Evolutionary conservation across 495 filamentous ascomycete species (phyloP), one percentile per base, ranked within the genome.

Genomic region (Penicillium bialowiezense): DNA sequence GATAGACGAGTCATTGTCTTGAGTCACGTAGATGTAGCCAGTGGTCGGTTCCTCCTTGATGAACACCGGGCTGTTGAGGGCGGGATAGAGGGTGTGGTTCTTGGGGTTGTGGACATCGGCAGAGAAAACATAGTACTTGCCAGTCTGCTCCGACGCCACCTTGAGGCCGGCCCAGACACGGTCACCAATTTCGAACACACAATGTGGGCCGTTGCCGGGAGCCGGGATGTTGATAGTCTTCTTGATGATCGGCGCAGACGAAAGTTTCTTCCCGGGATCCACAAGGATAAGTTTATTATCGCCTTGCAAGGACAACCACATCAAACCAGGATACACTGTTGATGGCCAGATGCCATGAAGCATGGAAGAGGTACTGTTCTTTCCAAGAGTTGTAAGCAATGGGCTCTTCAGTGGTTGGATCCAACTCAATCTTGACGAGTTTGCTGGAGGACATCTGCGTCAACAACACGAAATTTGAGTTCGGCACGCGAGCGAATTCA

Each of bases 151-250:
- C 14, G 56, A 59, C 0, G 56, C 56, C 12, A 48, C 56, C 48
- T 59, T 59, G 23, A 59, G 56, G 36, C 56, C 56, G 7, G 56
- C 56, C 56, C 56, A 59, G 47, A 59, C 51, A 43, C 56, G 56
- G 56, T 59, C 41, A 20, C 56, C 56, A 15, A 59, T 59, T 35
- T 59, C 56, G 40, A 59, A 59, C 7, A 59, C 56, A 17, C 56
- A 59, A 34, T 59, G 56, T 0, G 56, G 56, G 10, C 56, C 56
- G 23, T 59, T 59, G 23, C 56, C 56, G 3, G 51, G 51, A 13
- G 10, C 44, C 0, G 51, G 56, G 38, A 59, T 59, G 15, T 55
- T 28, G 43, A 59, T 54, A 20, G 51, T 59, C 19, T 51, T 17
- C 7, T 26, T n/a, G 42, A 54, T 51, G 41, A n/a, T 21, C 7